A percentile compares a stretch with the other conserved stretches of the same genome.
These are phyloP conservation scores for Caryopteris hybrid DNA, from an alignment of 305 asterid genomes.

Conservation along the genomic window DNA sequence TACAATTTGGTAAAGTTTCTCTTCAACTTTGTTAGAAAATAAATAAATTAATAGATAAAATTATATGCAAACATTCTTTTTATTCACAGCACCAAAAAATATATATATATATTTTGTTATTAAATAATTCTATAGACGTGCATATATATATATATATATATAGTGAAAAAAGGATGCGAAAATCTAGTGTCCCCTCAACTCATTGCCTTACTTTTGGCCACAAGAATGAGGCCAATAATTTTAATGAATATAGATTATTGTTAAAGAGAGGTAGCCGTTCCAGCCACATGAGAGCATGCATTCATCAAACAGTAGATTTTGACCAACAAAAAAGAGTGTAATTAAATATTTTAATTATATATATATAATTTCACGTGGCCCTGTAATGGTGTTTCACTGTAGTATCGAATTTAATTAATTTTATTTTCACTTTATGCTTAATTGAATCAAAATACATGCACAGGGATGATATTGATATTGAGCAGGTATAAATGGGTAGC, in stretches of 20 bases:
- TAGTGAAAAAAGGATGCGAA: neutral
- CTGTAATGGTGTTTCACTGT: no score
- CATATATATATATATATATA: neutral
- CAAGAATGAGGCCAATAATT: neutral
- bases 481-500: no score
- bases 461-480: no score
- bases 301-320: constrained; percentile 6
- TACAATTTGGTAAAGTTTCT: no score
- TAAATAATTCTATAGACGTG: no score
- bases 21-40: no score
- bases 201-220: constrained; percentile 14
- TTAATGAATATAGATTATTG: constrained; percentile 8
- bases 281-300: constrained; percentile 33
- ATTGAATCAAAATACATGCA: neutral
- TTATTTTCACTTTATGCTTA: neutral
- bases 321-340: constrained; percentile 20
- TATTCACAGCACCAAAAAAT: no score
- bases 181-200: neutral
- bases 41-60: no score
- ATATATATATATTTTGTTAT: no score
- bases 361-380: neutral
- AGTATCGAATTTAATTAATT: neutral
- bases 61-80: no score
- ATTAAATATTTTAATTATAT: neutral
- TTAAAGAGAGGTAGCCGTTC: constrained; percentile 36